Percentiles rank a stretch among this genome's conserved stretches.
Evolutionary conservation across 805 yeast genomes (phyloP).

Genomic region (Jamesozyma rosinii): DNA sequence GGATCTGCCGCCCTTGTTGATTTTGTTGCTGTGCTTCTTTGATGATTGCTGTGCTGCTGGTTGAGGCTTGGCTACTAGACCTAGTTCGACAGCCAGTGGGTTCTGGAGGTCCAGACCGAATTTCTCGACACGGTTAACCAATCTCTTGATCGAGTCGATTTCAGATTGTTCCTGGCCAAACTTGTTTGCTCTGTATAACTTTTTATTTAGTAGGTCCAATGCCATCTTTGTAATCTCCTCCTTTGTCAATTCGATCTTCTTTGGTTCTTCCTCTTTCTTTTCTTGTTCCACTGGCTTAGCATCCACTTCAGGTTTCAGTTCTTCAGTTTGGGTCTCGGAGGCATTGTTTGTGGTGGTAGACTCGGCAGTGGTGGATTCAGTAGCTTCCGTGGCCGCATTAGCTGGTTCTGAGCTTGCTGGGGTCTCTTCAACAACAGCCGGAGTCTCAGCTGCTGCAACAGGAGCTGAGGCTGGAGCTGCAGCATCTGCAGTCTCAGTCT

Average conservation of each 20-base stretch:
- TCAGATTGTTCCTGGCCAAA: constrained; percentile 62
- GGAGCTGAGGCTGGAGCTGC: background rate
- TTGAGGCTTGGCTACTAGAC: constrained; percentile 34
- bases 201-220: constrained; percentile 54
- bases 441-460: constrained; percentile 3
- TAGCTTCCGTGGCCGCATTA: constrained; percentile 5
- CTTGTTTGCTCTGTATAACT: constrained; percentile 63
- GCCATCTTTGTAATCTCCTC: constrained; percentile 68
- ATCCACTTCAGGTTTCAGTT: background rate
- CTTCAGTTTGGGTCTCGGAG: background rate
- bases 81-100: constrained; percentile 58
- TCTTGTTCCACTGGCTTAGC: background rate
- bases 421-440: constrained; percentile 2
- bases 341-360: background rate
- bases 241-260: constrained; percentile 35
- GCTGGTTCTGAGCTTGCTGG: constrained; percentile 3
- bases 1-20: constrained; percentile 4
- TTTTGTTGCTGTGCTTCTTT: constrained; percentile 3
- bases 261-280: constrained; percentile 1
- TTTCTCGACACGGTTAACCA: constrained; percentile 46
- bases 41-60: constrained; percentile 4
- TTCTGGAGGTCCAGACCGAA: constrained; percentile 71
- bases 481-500: background rate
- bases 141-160: constrained; percentile 53
- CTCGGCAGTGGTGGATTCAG: background rate